Evolutionary conservation across 2,329 filamentous ascomycete genomes (phyloP).

Genomic region (Blastomyces emzantsi): DNA sequence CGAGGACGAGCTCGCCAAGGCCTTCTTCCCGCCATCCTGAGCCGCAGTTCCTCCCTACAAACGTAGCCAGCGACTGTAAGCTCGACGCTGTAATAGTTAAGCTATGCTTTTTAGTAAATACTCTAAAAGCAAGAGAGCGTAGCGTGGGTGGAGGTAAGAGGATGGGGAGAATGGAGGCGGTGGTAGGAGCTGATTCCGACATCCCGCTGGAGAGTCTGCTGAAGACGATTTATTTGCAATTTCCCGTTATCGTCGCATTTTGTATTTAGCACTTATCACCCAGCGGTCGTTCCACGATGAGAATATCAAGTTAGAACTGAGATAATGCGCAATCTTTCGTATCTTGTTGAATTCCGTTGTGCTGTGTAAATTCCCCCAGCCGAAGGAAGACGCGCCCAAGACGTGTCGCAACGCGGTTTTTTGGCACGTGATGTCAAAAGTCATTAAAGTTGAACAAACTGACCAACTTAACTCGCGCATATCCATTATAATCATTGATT

Average conservation of each 20-base stretch:
- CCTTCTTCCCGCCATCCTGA: constrained; percentile 96
- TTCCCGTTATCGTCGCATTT: constrained; percentile 4
- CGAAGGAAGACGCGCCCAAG: background rate
- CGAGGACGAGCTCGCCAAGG: constrained; percentile 80
- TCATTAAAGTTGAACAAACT: background rate
- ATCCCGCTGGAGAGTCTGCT: background rate
- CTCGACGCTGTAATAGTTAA: constrained; percentile 83
- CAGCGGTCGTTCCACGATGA: too few relatives aligned
- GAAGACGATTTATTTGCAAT: background rate
- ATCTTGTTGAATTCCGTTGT: background rate
- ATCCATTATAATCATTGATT: background rate
- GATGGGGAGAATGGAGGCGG: constrained; percentile 69
- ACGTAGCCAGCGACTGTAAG: constrained; percentile 72
- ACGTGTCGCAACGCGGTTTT: background rate
- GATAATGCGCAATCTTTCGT: background rate
- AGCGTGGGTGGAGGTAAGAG: constrained; percentile 79
- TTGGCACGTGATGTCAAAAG: constrained; percentile 1
- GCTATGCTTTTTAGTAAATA: constrained; percentile 96
- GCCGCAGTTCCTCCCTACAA: constrained; percentile 88
- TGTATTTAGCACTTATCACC: background rate
- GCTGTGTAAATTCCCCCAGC: background rate
- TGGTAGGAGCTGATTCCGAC: constrained; percentile 15
- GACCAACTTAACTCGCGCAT: background rate
- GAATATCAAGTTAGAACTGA: background rate
- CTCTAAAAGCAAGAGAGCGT: constrained; percentile 83